Base-by-base conservation (phyloP, 2,329 filamentous ascomycete species). In the Aureobasidium sp. region DNA sequence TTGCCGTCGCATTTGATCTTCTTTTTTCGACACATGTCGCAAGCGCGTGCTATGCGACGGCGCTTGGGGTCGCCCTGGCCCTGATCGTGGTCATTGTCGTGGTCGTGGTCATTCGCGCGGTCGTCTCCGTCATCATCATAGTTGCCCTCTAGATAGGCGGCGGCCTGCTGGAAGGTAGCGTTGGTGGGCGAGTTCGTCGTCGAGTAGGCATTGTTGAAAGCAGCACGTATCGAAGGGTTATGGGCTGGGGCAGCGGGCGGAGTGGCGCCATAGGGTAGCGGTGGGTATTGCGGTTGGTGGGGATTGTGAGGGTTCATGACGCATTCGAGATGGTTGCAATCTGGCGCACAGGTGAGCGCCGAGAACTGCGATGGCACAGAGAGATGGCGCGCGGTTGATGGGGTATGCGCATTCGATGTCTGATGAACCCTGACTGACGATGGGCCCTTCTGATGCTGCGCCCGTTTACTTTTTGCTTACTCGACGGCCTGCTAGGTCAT, bases 1-100 rank as follows among this genome's bases (percentile, higher is more conserved):
- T 95, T 96, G 67, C 94, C 93, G 72, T 97, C 94, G 76, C 93
- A 97, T 78, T 97, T 97, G 77, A 97, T 94, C 81, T 93, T 96
- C 77, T 88, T 88, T 78, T 96, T 96, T 69, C 92, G 84, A 73
- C 93, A 97, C 91, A 96, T 95, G 69, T 96, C 92, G 77, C 91
- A 96, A 57, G 91, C 91, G 78, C 90, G 85, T 64, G 91, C 91
- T 69, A 96, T 96, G 70, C 91, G 85, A 75, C 92, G 83, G 72
- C 91, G 83, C 80, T 96, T 97, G 25, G 91, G 85, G 70, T 97
- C 93, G 49, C 76, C 66, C 30, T 63, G 65, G 32, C 70, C 70
- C 34, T 67, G 67, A 36, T 68, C 59, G 29, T 61, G 64, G 49
- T 68, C 67, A 51, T 68, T 65, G 50, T 67, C 67, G 55, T 63